Evolutionary conservation across 1,284 basidiomycete genomes (phyloP).

Genomic region (Cronartium ribicola): DNA sequence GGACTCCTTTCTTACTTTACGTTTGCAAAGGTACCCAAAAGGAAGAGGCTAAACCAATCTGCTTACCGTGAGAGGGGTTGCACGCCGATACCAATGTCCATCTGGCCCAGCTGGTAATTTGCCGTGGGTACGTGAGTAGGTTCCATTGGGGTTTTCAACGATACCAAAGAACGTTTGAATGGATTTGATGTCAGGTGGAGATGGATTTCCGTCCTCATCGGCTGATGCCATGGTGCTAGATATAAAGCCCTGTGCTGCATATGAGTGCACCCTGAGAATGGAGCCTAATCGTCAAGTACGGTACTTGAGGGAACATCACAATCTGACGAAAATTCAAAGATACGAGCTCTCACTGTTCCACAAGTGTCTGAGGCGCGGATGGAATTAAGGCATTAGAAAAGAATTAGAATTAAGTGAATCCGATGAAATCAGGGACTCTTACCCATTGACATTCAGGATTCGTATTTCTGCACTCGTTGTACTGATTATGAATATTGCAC

Average conservation of each 20-base stretch:
- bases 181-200: neutral
- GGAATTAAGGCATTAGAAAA: neutral
- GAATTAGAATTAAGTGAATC: neutral
- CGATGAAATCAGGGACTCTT: neutral
- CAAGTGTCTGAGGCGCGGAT: neutral
- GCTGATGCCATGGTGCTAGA: neutral
- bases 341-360: neutral
- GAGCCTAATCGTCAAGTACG: neutral
- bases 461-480: neutral
- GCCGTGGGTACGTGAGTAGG: neutral
- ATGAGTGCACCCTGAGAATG: neutral
- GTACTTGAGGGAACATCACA: too few relatives aligned
- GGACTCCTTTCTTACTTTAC: too few relatives aligned
- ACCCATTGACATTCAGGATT: slow-evolving; percentile 1
- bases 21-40: too few relatives aligned
- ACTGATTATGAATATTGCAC: neutral
- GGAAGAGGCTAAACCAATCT: neutral
- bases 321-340: neutral
- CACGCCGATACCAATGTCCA: neutral
- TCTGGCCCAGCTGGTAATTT: neutral
- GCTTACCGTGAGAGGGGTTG: neutral
- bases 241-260: neutral
- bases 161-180: neutral
- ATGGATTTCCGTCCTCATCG: neutral
- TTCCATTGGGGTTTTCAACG: neutral